Conservation (phyloP, 768 basidiomycete genomes). For the Lentinula raphanica region DNA sequence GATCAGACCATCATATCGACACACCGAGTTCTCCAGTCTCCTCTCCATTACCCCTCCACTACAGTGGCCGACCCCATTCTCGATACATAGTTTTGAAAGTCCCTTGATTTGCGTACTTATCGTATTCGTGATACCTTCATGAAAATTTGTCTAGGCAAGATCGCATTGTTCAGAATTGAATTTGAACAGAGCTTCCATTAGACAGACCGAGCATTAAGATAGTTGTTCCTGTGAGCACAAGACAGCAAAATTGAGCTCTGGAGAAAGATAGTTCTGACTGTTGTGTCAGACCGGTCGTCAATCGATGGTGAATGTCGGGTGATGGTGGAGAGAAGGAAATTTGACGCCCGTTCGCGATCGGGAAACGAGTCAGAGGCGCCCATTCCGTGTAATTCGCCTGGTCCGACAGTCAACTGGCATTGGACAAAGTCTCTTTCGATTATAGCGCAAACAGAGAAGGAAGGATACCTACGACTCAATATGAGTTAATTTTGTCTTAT, state of each 20-base stretch:
- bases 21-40: constrained; percentile 62
- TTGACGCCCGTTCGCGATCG: background rate
- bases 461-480: no score
- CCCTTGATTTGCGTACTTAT: no score
- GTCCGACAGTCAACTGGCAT: no score
- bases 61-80: no score
- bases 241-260: constrained; percentile 46
- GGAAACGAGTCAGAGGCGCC: no score
- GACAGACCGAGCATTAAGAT: constrained; percentile 69
- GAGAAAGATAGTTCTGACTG: constrained; percentile 46
- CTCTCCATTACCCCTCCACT: constrained; percentile 53
- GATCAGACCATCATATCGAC: constrained; percentile 20
- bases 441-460: no score
- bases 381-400: no score
- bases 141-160: constrained; percentile 57
- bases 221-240: constrained; percentile 58
- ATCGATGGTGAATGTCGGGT: no score
- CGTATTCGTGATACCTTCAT: constrained; percentile 75
- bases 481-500: no score
- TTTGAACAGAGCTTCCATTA: background rate
- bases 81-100: no score
- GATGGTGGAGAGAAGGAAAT: background rate
- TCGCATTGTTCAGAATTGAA: background rate
- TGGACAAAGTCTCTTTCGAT: no score
- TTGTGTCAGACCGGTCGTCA: constrained; percentile 44